Evolutionary conservation across 345 rosid species (phyloP), one percentile per base, ranked within the genome.

Genomic region (Acer yangbiense): DNA sequence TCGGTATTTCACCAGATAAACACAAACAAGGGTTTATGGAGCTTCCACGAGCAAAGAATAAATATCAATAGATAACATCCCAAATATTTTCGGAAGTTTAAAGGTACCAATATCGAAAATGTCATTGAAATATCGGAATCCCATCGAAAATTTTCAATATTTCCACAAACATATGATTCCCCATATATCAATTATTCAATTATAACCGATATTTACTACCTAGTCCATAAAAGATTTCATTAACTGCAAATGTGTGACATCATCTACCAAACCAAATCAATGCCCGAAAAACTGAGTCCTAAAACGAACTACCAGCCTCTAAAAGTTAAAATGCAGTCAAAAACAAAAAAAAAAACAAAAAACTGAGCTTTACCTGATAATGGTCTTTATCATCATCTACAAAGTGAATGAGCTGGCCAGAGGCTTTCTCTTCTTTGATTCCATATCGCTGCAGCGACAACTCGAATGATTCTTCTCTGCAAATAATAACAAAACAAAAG

Each of bases 381-480:
- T 79, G 77, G 67, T 85, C 94, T 68, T 44, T 63, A 21, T 52
- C 78, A 78, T 46, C 79, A 77, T 88, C 92, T 68, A 84, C 72
- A 76, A 91, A 93, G 78, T 94, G 91, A 82, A 84, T 61, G 9
- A 91, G 58, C 32, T 83, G 76, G 32, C 93, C 97, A 27, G 75
- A 54, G 39, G 83, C 88, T 61, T 77, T 86, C 41, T 29, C 57
- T 77, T 83, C 85, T 13, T 69, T 71, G 60, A 89, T 78, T 41
- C 95, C 93, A 35, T 85, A 89, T 16, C 82, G 78, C 52, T 78
- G 86, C 73, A 93, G 65, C 2, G 93, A 78, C 68, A 94, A 83
- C 80, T 89, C 82, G 78, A 94, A 83, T 43, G 85, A 78, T 52
- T 86, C 92, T 35, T 87, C 89, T 57, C 98, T 93, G 88, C 72